These are phyloP conservation scores for Cyclotella sp. DNA, from an alignment of 108 stramenopile genomes.

Conservation along the genomic window DNA sequence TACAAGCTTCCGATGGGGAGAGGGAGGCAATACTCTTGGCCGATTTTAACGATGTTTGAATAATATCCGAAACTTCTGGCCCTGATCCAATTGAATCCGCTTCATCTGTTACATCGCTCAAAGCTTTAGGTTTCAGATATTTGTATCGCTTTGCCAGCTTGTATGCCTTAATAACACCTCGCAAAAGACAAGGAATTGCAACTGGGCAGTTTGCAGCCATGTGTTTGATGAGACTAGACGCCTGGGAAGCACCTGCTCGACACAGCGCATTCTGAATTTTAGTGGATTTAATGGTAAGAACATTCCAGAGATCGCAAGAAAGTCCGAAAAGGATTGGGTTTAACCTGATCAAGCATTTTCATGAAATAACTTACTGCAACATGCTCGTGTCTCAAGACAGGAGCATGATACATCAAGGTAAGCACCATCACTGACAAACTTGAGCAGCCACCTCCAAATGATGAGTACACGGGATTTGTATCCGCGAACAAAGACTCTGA, in stretches of 20 bases:
- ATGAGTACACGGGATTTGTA: slow-evolving; percentile 21
- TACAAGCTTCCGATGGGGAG: slow-evolving; percentile 56
- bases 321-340: too few species aligned
- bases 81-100: slow-evolving; percentile 12
- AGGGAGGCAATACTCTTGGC: slow-evolving; percentile 56
- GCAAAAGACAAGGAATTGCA: slow-evolving; percentile 57
- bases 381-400: slow-evolving; percentile 67
- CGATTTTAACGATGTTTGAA: slow-evolving; percentile 41
- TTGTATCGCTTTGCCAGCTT: slow-evolving; percentile 24
- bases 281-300: background rate
- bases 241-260: slow-evolving; percentile 69
- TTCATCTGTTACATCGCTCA: slow-evolving; percentile 16
- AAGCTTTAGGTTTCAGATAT: background rate
- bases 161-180: slow-evolving; percentile 75
- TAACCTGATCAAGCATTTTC: too few species aligned
- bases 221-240: slow-evolving; percentile 51
- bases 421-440: slow-evolving; percentile 51
- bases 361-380: slow-evolving; percentile 60
- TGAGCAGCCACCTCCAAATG: slow-evolving; percentile 31
- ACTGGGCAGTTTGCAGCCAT: slow-evolving; percentile 78
- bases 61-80: slow-evolving; percentile 34
- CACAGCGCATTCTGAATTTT: slow-evolving; percentile 64
- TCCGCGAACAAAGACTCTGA: slow-evolving; percentile 45
- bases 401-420: slow-evolving; percentile 70
- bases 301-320: too few species aligned